Conservation (phyloP, 1,139 yeast species). For the Zhuliangozyma blackwelliae region DNA sequence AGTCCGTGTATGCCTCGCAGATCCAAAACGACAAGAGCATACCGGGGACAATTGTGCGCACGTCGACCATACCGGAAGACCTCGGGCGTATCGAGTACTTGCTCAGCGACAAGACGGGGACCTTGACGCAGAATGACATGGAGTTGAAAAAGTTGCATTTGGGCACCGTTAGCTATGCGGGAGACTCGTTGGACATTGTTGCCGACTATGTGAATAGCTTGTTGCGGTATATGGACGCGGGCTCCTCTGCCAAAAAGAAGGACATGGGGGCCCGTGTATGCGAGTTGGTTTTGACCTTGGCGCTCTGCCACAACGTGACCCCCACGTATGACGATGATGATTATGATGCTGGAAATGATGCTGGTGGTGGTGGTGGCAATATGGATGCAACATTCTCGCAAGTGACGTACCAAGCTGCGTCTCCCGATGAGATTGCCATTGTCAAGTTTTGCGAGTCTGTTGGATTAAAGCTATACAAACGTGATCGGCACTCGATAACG, state of each 20-base stretch:
- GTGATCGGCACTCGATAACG: conserved; percentile 77
- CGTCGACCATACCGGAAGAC: conserved; percentile 97
- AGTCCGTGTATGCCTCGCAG: conserved; percentile 92
- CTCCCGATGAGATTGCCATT: conserved; percentile 98
- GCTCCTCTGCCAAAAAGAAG: conserved; percentile 20
- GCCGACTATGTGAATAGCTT: conserved; percentile 54
- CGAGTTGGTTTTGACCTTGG: conserved; percentile 76
- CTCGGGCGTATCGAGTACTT: conserved; percentile 92
- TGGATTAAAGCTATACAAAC: conserved; percentile 71
- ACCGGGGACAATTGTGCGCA: conserved; percentile 86
- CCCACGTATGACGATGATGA: conserved; percentile 22
- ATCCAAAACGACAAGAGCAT: conserved; percentile 83
- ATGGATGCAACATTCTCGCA: background rate
- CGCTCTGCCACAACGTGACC: conserved; percentile 94
- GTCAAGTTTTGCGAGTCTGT: conserved; percentile 86
- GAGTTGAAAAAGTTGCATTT: conserved; percentile 88
- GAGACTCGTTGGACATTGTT: conserved; percentile 89
- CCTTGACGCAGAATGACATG: conserved; percentile 97
- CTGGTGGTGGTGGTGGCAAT: background rate
- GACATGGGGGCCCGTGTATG: conserved; percentile 75
- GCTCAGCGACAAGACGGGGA: conserved; percentile 93
- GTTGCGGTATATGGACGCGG: conserved; percentile 16
- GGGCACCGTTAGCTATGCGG: conserved; percentile 88
- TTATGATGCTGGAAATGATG: conserved; percentile 5
- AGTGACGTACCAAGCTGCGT: conserved; percentile 89